Evolutionary conservation across 495 filamentous ascomycete species (phyloP), one percentile per base, ranked within the genome.

Genomic region (Darksidea phi): DNA sequence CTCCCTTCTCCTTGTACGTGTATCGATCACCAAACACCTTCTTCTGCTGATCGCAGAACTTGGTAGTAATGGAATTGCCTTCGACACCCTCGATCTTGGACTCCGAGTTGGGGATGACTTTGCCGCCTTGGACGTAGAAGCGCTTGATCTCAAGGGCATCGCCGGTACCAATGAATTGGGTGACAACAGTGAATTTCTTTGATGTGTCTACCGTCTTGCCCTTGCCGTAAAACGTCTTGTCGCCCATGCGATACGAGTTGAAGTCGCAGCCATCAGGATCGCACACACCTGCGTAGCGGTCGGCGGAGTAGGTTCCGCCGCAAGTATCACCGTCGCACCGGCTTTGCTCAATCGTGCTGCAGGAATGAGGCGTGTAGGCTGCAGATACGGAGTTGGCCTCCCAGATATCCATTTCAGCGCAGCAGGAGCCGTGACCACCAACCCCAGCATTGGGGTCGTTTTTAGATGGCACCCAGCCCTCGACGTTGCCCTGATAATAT

Each of bases 211-310:
- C 80, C 8, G 71, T 76, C 46, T 73, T 67, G 53, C 79, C 77
- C 17, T 66, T 51, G 5, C 85, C 83, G 70, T 86, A 89, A 74
- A 82, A 88, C 23, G 68, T 63, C 10, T 70, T 56, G 49, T 79
- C 70, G 32, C 84, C 83, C 18, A 82, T 73, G 18, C 76, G 79
- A 75, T 84, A 88, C 1, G 81, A 76, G 75, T 88, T 88, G 70
- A 79, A 83, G 25, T 82, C 82, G 71, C 86, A 89, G 1, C 85
- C 86, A 66, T 76, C 73, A 68, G 83, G 80, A 68, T 88, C 83
- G 68, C 86, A 88, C 15, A 84, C 77, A 21, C 83, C 82, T 42
- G 68, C 72, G 46, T 72, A 76, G 5, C 70, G 64, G 24, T 54
- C 64, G 34, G 51, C 71, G 70, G 80, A 82, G 54, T 82, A 63